Conservation (phyloP, 805 yeast species). For the Teunomyces funiuensis region DNA sequence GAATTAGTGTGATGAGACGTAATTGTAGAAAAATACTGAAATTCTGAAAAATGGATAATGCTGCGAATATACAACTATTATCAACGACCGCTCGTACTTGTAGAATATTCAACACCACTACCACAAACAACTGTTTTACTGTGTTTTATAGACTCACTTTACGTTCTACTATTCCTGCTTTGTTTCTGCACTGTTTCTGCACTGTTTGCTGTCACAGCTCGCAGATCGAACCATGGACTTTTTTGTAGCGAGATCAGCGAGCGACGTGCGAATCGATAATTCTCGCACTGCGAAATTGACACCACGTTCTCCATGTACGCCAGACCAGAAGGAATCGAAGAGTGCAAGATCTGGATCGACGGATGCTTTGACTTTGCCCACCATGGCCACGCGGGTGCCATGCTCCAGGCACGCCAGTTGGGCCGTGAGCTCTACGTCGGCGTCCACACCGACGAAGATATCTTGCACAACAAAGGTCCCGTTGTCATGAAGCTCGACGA, state of each 20-base stretch:
- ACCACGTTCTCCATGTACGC: constrained; percentile 28
- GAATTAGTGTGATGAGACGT: too few relatives aligned
- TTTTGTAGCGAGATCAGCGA: background rate
- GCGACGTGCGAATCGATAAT: background rate
- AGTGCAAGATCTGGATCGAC: constrained; percentile 82
- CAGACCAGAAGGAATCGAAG: constrained; percentile 43
- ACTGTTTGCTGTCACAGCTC: too few relatives aligned
- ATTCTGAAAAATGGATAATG: too few relatives aligned
- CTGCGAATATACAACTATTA: too few relatives aligned
- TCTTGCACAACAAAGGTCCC: constrained; percentile 81
- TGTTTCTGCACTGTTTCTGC: too few relatives aligned
- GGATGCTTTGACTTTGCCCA: constrained; percentile 98
- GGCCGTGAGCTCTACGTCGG: constrained; percentile 82
- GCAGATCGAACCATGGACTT: too few relatives aligned
- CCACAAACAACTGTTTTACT: too few relatives aligned
- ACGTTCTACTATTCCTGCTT: too few relatives aligned
- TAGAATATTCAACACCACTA: too few relatives aligned
- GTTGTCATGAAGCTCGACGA: constrained; percentile 87
- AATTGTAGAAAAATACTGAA: too few relatives aligned
- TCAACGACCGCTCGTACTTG: too few relatives aligned
- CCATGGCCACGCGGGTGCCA: constrained; percentile 96
- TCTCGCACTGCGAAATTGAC: background rate
- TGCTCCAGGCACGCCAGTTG: constrained; percentile 85
- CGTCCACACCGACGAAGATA: constrained; percentile 89
- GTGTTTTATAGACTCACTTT: too few relatives aligned